phyloP scores from a whole-genome alignment of 768 basidiomycete genomes.

The Russula ochroleuca region DNA sequence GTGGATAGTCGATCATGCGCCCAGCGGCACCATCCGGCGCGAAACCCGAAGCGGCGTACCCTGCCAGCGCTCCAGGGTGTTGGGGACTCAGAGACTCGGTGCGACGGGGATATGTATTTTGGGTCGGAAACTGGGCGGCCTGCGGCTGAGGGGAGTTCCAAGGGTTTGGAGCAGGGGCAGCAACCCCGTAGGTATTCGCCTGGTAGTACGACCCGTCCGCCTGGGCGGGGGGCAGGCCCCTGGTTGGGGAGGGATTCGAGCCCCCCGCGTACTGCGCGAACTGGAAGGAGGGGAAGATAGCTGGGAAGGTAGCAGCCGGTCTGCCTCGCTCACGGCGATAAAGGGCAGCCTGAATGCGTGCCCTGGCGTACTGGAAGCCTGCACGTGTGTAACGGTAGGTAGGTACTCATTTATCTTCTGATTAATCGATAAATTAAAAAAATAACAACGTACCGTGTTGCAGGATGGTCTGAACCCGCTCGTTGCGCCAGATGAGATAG shows the following conservation, averaged over 20 bases:
- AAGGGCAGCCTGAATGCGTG: neutral
- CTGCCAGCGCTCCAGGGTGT: neutral
- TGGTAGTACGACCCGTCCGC: neutral
- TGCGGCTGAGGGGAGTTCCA: neutral
- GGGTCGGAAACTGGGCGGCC: neutral
- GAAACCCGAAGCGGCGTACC: neutral
- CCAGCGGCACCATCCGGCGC: neutral
- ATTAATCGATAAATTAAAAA: too few species aligned
- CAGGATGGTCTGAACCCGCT: neutral
- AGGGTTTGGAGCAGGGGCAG: neutral
- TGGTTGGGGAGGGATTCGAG: neutral
- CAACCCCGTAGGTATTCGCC: neutral
- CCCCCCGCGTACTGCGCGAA: neutral
- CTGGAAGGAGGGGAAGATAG: neutral
- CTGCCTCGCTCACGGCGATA: constrained; percentile 9
- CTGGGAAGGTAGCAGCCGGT: neutral
- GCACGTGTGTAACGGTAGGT: neutral
- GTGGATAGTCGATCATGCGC: neutral
- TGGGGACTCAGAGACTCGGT: neutral
- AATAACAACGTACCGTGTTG: constrained; percentile 11
- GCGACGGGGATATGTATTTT: neutral
- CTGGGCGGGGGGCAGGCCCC: neutral
- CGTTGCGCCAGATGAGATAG: constrained; percentile 12
- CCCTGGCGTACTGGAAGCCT: constrained; percentile 12
- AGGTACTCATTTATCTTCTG: too few species aligned